Evolutionary conservation across 1,284 basidiomycete genomes (phyloP).

Genomic region (Rhodotorula sp.): DNA sequence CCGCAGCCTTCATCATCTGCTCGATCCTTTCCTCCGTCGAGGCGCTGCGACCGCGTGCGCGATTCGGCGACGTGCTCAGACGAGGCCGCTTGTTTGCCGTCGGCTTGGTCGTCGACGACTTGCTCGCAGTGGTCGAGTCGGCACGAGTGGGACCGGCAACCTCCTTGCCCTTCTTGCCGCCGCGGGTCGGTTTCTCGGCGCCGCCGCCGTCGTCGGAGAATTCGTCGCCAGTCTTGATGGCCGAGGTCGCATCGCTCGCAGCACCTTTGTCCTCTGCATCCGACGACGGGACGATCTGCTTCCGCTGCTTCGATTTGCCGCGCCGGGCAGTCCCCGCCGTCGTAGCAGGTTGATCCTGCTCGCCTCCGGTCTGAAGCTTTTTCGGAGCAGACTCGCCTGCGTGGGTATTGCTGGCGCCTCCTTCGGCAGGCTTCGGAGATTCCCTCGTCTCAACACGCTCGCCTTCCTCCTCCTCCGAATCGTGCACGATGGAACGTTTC

Average conservation of each 20-base stretch:
- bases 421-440: neutral
- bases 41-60: neutral
- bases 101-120: neutral
- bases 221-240: conserved; percentile 7
- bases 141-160: too few relatives aligned
- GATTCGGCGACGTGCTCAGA: neutral
- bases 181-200: neutral
- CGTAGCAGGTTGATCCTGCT: too few relatives aligned
- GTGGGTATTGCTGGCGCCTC: too few relatives aligned
- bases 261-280: neutral
- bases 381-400: too few relatives aligned
- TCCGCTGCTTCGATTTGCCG: neutral
- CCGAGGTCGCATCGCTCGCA: conserved; percentile 3
- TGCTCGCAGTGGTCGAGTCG: neutral
- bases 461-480: conserved; percentile 1
- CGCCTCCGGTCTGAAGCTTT: too few relatives aligned
- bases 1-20: conserved; percentile 9
- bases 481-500: conserved; percentile 1
- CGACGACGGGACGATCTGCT: neutral
- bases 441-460: too few relatives aligned
- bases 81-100: neutral
- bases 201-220: neutral
- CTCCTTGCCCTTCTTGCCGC: conserved; percentile 4
- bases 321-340: neutral
- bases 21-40: conserved; percentile 5